Conservation (phyloP, 345 rosid species). For the Moricandia arvensis region DNA sequence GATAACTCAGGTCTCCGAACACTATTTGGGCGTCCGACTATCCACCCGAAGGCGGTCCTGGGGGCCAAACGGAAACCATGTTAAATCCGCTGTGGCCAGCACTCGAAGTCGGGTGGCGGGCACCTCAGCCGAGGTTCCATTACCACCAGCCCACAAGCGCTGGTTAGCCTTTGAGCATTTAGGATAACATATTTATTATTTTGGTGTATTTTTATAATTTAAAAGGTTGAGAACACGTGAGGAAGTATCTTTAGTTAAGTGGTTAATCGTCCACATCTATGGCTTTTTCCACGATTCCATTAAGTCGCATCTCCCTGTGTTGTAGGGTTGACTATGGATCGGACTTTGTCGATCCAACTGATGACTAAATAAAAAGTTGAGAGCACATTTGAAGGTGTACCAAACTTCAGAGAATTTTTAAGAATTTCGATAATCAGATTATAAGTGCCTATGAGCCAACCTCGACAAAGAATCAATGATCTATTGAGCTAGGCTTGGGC, state of each 20-base stretch:
- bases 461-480: not conserved
- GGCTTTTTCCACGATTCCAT: not conserved
- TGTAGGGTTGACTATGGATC: not conserved
- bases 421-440: not conserved
- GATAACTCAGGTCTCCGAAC: too few species aligned
- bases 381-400: slow-evolving; percentile 14
- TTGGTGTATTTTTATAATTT: not conserved
- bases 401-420: not conserved
- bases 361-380: not conserved
- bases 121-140: too few species aligned
- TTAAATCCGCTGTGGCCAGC: too few species aligned
- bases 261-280: not conserved
- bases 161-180: not conserved
- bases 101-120: too few species aligned
- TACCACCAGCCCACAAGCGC: too few species aligned
- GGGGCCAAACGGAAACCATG: too few species aligned
- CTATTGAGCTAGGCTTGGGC: too few species aligned
- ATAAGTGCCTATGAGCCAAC: slow-evolving; percentile 5
- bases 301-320: not conserved
- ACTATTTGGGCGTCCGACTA: too few species aligned
- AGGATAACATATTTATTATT: not conserved
- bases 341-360: not conserved
- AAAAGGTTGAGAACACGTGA: not conserved
- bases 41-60: too few species aligned
- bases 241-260: not conserved